Evolutionary conservation across 2,329 filamentous ascomycete species (phyloP).

Genomic region (Mycosphaerella sp.): DNA sequence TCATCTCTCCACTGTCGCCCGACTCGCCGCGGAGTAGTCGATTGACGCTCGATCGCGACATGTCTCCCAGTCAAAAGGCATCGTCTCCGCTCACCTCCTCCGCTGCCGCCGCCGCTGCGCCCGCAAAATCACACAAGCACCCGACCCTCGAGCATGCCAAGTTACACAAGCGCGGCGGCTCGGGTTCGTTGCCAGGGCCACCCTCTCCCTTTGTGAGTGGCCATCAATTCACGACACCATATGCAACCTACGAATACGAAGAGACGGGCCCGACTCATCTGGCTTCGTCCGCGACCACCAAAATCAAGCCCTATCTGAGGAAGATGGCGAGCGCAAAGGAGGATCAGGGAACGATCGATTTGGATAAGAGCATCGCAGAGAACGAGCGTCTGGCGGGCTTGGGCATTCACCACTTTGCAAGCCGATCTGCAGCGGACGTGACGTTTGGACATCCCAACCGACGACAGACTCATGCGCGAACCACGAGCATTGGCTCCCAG

Average conservation of each 20-base stretch:
- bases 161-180: conserved; percentile 30
- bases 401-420: conserved; percentile 47
- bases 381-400: conserved; percentile 48
- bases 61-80: conserved; percentile 1
- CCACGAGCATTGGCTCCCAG: conserved; percentile 51
- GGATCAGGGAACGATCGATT: conserved; percentile 41
- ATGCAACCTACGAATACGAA: conserved; percentile 29
- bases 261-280: conserved; percentile 11
- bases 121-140: neutral
- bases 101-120: neutral
- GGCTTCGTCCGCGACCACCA: conserved; percentile 28
- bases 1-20: conserved; percentile 7
- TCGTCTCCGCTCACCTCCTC: conserved; percentile 8
- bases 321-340: conserved; percentile 48
- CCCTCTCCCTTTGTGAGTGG: conserved; percentile 20
- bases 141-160: conserved; percentile 22
- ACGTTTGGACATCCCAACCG: conserved; percentile 37
- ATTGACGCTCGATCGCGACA: conserved; percentile 12
- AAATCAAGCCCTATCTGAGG: conserved; percentile 52
- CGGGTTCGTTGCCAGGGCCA: conserved; percentile 24
- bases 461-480: conserved; percentile 45
- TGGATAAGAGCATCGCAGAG: conserved; percentile 50
- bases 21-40: neutral
- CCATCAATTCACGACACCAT: conserved; percentile 28
- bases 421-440: conserved; percentile 40